These are phyloP conservation scores for carrot (Daucus carota) DNA, from an alignment of 129 eudicot genomes.

Conservation along the genomic window DNA sequence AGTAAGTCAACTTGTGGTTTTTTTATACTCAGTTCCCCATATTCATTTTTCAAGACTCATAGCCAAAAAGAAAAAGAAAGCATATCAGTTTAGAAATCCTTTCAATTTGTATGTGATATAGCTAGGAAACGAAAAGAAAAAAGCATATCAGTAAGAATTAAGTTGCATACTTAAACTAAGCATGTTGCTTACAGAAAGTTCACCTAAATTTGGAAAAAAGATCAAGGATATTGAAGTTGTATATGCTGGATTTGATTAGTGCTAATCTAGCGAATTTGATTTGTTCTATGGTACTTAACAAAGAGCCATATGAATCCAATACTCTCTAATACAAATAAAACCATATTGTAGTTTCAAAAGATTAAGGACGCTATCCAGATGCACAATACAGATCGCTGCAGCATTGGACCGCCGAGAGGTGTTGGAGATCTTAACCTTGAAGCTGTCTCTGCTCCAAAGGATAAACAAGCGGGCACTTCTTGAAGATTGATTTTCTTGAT, in stretches of 20 bases:
- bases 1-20: constrained; percentile 27
- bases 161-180: not conserved
- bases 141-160: too few relatives aligned
- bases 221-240: too few relatives aligned
- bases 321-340: not conserved
- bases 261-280: not conserved
- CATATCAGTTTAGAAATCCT: not conserved
- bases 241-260: too few relatives aligned
- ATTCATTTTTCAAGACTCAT: not conserved
- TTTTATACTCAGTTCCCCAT: not conserved
- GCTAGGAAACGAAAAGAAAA: too few relatives aligned
- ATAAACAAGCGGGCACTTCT: constrained; percentile 32
- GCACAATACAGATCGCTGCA: constrained; percentile 80
- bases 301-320: not conserved
- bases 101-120: not conserved
- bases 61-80: not conserved
- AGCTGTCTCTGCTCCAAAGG: constrained; percentile 28
- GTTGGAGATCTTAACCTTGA: constrained; percentile 64
- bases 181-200: not conserved
- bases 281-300: not conserved
- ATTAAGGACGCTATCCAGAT: constrained; percentile 78
- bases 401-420: constrained; percentile 68
- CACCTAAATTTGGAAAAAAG: not conserved
- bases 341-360: constrained; percentile 69
- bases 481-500: constrained; percentile 18